phyloP scores from a whole-genome alignment of 306 rosid species.

The Cyamopsis tetragonoloba region DNA sequence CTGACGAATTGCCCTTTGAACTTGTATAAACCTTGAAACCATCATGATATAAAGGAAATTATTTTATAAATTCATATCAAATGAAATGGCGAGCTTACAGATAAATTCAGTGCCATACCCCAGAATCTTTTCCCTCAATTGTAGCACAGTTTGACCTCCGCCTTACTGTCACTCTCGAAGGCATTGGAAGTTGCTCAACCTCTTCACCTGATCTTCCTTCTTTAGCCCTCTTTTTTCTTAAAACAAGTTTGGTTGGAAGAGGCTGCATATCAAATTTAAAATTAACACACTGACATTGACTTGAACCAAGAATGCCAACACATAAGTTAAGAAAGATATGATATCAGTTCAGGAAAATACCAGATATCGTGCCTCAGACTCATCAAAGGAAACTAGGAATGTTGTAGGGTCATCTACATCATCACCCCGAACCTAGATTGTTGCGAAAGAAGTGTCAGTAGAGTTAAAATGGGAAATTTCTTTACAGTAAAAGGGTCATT shows the following conservation, averaged over 20 bases:
- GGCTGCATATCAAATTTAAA: constrained; percentile 57
- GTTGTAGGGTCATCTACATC: constrained; percentile 78
- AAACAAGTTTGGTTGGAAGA: constrained; percentile 84
- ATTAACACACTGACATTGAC: constrained; percentile 7
- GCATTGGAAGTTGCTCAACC: constrained; percentile 78
- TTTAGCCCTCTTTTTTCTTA: constrained; percentile 87
- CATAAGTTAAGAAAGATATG: not conserved
- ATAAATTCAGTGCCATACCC: constrained; percentile 44
- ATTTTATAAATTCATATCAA: not conserved
- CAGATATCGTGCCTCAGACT: constrained; percentile 81
- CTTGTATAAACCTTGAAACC: constrained; percentile 56
- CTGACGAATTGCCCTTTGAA: constrained; percentile 43
- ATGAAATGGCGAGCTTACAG: not conserved
- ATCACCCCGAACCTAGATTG: constrained; percentile 76
- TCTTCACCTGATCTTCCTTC: constrained; percentile 88
- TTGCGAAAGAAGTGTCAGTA: constrained; percentile 5
- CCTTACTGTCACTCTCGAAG: constrained; percentile 80
- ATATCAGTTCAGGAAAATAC: constrained; percentile 39
- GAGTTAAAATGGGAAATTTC: constrained; percentile 14
- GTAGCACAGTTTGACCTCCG: constrained; percentile 67
- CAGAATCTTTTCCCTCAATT: constrained; percentile 70
- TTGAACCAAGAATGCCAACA: not conserved
- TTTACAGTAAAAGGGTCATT: not conserved
- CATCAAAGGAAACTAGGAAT: constrained; percentile 78
- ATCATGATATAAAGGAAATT: constrained; percentile 2